These are phyloP conservation scores for Penicillium maclennaniae DNA, from an alignment of 495 filamentous ascomycete genomes.

Conservation along the genomic window DNA sequence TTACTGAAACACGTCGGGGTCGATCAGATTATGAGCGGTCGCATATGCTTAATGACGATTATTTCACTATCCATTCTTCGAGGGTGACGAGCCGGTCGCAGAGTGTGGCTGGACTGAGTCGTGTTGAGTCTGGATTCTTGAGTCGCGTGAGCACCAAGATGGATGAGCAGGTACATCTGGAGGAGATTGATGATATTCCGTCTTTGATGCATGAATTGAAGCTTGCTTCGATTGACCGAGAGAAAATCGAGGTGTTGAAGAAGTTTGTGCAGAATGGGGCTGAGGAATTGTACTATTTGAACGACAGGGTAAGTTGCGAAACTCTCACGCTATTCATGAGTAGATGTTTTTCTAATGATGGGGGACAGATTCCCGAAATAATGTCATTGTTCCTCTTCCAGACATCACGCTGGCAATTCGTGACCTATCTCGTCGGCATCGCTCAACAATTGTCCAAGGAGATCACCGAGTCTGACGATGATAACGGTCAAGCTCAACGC, in stretches of 20 bases:
- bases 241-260: slow-evolving; percentile 77
- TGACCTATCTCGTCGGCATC: slow-evolving; percentile 59
- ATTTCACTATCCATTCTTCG: slow-evolving; percentile 73
- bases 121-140: slow-evolving; percentile 30
- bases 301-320: slow-evolving; percentile 49
- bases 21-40: slow-evolving; percentile 39
- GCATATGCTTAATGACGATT: slow-evolving; percentile 73
- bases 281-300: slow-evolving; percentile 75
- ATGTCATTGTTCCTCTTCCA: slow-evolving; percentile 88
- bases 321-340: not conserved
- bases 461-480: slow-evolving; percentile 18
- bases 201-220: slow-evolving; percentile 62
- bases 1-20: slow-evolving; percentile 20
- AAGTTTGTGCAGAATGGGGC: slow-evolving; percentile 76
- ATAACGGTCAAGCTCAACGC: slow-evolving; percentile 30
- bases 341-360: not conserved
- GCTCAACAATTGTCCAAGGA: slow-evolving; percentile 47
- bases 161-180: slow-evolving; percentile 36
- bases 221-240: slow-evolving; percentile 73
- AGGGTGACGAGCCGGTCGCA: slow-evolving; percentile 40
- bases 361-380: slow-evolving; percentile 65
- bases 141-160: slow-evolving; percentile 26
- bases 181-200: slow-evolving; percentile 63
- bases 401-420: slow-evolving; percentile 72
- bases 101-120: slow-evolving; percentile 28